Conservation (phyloP, 768 basidiomycete genomes). For the Clitopilus passeckerianus region DNA sequence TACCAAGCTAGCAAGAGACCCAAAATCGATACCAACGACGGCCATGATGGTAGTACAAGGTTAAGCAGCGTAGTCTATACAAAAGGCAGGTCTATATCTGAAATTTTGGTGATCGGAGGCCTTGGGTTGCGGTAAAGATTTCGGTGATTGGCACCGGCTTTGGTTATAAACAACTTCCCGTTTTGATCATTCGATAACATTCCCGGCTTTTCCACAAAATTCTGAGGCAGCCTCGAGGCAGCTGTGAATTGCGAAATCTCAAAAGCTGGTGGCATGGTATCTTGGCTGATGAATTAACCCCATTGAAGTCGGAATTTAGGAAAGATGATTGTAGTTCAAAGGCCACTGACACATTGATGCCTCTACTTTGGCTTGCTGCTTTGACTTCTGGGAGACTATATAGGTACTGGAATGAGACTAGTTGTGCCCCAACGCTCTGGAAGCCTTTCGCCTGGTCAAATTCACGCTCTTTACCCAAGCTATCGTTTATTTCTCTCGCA, state of each 20-base stretch:
- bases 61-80: background rate
- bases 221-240: slow-evolving; percentile 4
- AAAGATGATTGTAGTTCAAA: too few relatives aligned
- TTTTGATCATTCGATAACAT: slow-evolving; percentile 15
- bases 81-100: background rate
- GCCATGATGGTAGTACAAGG: slow-evolving; percentile 49
- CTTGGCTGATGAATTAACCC: too few relatives aligned
- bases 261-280: background rate
- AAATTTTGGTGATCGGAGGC: slow-evolving; percentile 3
- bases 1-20: slow-evolving; percentile 86
- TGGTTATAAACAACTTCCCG: slow-evolving; percentile 12
- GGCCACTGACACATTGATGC: background rate
- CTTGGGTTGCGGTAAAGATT: slow-evolving; percentile 7
- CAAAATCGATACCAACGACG: slow-evolving; percentile 95
- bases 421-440: background rate
- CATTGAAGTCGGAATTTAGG: too few relatives aligned
- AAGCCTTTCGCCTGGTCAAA: background rate
- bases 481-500: background rate
- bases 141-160: slow-evolving; percentile 15
- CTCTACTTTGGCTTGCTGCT: background rate
- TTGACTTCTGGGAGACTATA: background rate
- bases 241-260: background rate
- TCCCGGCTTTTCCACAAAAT: slow-evolving; percentile 19
- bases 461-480: background rate
- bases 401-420: background rate